phyloP scores from a whole-genome alignment of 2,329 filamentous ascomycete species.

The Venturia carpophila region DNA sequence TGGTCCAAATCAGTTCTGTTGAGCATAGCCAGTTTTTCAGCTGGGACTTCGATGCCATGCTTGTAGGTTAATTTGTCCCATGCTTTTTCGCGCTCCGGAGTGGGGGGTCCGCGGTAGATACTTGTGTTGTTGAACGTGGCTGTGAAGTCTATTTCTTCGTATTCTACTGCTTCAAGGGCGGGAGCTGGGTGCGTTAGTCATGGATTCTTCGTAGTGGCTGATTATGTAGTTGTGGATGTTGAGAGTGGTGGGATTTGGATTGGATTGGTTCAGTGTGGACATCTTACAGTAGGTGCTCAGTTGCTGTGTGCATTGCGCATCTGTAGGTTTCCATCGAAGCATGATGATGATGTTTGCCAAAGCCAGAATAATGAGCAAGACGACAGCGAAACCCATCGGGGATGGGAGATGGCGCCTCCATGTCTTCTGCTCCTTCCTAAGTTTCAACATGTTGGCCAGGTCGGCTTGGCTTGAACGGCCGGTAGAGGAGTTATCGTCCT shows the following conservation, averaged over 20 bases:
- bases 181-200: constrained; percentile 10
- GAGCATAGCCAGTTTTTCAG: constrained; percentile 12
- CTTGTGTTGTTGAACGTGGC: constrained; percentile 18
- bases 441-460: neutral
- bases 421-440: neutral
- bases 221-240: neutral
- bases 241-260: neutral
- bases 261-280: neutral
- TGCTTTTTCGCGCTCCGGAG: constrained; percentile 17
- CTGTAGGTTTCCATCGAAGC: neutral
- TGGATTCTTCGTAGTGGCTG: neutral
- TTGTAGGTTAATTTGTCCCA: constrained; percentile 19
- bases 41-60: constrained; percentile 18
- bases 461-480: neutral
- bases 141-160: constrained; percentile 20
- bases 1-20: constrained; percentile 3
- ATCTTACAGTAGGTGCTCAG: neutral
- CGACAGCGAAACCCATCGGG: neutral
- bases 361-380: neutral
- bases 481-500: neutral
- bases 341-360: neutral
- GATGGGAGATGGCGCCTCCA: neutral
- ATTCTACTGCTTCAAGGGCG: constrained; percentile 18
- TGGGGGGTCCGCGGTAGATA: constrained; percentile 20
- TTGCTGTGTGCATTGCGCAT: neutral